phyloP scores from a whole-genome alignment of 148 eudicot genomes.

The Amaranthus hypochondriacus region DNA sequence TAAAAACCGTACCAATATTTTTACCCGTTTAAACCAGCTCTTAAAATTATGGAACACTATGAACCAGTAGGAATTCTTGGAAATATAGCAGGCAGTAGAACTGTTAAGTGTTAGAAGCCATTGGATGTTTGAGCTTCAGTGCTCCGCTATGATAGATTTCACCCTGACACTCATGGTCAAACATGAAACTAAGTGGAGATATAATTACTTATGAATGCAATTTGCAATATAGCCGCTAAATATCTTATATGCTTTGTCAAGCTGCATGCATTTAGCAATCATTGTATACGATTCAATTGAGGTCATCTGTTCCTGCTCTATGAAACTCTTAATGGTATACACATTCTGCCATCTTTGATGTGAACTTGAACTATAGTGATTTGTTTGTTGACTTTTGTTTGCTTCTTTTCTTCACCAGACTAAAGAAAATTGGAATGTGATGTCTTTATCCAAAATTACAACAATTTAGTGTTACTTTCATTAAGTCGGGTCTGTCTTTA shows the following conservation, averaged over 20 bases:
- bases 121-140: not conserved
- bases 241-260: not conserved
- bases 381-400: not conserved
- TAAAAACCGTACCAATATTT: not conserved
- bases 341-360: not conserved
- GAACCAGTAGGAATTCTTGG: not conserved
- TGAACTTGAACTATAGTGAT: not conserved
- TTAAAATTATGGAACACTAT: not conserved
- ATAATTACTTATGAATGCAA: not conserved
- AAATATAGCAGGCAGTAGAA: not conserved
- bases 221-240: not conserved
- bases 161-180: not conserved
- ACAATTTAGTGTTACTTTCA: not conserved
- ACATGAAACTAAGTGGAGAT: not conserved
- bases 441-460: not conserved
- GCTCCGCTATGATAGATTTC: not conserved
- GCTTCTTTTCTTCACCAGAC: not conserved
- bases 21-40: not conserved
- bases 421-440: not conserved
- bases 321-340: not conserved
- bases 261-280: not conserved
- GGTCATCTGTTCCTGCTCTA: not conserved
- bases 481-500: not conserved
- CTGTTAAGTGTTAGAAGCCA: not conserved
- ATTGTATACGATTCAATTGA: not conserved